phyloP scores from a whole-genome alignment of 352 stramenopile genomes.

The Globisporangium nodosum region DNA sequence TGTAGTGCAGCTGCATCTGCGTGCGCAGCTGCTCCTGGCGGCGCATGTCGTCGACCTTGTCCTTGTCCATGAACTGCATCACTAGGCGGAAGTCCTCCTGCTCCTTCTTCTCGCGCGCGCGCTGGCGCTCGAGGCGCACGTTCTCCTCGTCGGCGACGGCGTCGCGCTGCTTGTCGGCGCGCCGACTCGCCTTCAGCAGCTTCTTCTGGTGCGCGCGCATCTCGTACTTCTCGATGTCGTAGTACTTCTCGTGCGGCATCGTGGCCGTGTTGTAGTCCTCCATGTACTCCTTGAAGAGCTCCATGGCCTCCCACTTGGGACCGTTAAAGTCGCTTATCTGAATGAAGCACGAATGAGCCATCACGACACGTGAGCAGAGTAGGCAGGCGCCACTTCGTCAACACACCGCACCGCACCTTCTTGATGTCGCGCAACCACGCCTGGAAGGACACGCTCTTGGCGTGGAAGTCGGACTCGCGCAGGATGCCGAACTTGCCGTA shows the following conservation, averaged over 20 bases:
- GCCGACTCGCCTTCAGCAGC: conserved; percentile 38
- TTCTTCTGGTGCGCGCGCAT: conserved; percentile 90
- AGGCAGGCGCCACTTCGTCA: no score
- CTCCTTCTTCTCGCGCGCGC: conserved; percentile 50
- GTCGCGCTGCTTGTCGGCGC: conserved; percentile 21
- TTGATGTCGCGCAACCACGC: conserved; percentile 94
- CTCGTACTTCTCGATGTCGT: conserved; percentile 97
- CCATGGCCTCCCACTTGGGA: conserved; percentile 84
- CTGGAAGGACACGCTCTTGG: conserved; percentile 91
- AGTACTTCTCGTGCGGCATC: conserved; percentile 96
- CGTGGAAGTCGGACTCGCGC: conserved; percentile 88
- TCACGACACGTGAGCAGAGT: not conserved
- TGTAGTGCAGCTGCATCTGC: conserved; percentile 90
- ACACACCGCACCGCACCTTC: conserved; percentile 40
- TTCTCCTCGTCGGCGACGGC: conserved; percentile 54
- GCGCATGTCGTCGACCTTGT: conserved; percentile 87
- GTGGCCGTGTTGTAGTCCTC: conserved; percentile 99
- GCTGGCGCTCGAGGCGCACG: conserved; percentile 50
- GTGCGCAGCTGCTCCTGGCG: conserved; percentile 74
- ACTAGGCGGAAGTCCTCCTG: conserved; percentile 72
- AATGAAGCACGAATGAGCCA: not conserved
- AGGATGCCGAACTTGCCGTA: conserved; percentile 98
- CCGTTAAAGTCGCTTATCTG: conserved; percentile 79
- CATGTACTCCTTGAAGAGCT: conserved; percentile 91
- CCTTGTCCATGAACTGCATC: conserved; percentile 77